phyloP scores from a whole-genome alignment of 306 rosid genomes.

The Trichosanthes cucumerina region DNA sequence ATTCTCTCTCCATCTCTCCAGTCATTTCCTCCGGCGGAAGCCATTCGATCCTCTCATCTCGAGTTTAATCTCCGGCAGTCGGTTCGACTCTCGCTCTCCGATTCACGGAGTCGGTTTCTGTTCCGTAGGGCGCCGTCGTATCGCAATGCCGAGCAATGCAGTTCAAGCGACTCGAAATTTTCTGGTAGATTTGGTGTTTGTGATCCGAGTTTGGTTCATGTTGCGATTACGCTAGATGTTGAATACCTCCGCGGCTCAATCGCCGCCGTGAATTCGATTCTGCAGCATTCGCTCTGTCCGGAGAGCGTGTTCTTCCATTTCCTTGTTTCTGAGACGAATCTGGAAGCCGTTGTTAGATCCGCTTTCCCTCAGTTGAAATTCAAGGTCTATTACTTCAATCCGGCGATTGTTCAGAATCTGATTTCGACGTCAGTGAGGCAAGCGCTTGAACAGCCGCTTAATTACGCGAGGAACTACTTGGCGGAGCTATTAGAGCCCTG shows the following conservation, averaged over 20 bases:
- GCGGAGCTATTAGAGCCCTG: constrained; percentile 53
- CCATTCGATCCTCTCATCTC: constrained; percentile 48
- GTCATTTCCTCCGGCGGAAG: constrained; percentile 63
- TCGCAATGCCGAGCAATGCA: constrained; percentile 50
- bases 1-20: constrained; percentile 63
- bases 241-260: constrained; percentile 77
- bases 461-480: constrained; percentile 66
- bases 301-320: constrained; percentile 62
- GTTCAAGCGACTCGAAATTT: constrained; percentile 7
- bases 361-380: constrained; percentile 55
- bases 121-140: constrained; percentile 41
- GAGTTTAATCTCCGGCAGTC: constrained; percentile 22
- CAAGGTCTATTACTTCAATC: constrained; percentile 60
- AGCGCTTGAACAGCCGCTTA: constrained; percentile 65
- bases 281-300: constrained; percentile 51
- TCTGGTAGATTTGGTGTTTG: constrained; percentile 22
- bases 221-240: constrained; percentile 62
- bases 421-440: constrained; percentile 70
- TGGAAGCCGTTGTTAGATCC: constrained; percentile 45
- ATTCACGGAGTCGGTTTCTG: constrained; percentile 18
- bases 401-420: constrained; percentile 35
- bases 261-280: constrained; percentile 70
- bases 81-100: constrained; percentile 1
- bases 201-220: constrained; percentile 53
- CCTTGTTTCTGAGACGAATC: constrained; percentile 42